Base-by-base conservation (phyloP, 2,329 filamentous ascomycete species). In the Diaporthe longicolla region DNA sequence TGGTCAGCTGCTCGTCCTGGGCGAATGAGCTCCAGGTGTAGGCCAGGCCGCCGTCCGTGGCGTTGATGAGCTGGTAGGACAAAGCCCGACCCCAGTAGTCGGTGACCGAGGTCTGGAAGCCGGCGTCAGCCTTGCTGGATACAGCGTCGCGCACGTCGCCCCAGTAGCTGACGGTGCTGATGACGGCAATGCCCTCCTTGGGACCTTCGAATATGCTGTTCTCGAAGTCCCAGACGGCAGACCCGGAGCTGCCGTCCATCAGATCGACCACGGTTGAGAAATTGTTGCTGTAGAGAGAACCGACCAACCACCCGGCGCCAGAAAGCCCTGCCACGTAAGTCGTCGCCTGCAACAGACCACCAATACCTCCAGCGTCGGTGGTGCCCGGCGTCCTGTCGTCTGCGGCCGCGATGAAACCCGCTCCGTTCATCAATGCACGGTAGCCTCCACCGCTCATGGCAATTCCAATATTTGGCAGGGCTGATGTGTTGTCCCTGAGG, bases 11-110 rank as follows among this genome's bases (percentile, higher is more conserved):
- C 59, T 82, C 80, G 81, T 79, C 84, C 82, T 75, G 82, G 83
- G 81, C 85, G 78, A 87, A 86, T 4, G 94, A 97, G 4, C 94
- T 97, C 85, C 92, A 97, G 5, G 95, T 98, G 79, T 93, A 95
- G 19, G 86, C 87, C 19, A 93, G 90, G 0, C 94, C 95, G 52
- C 95, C 95, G 75, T 93, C 84, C 1, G 87, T 88, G 8, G 90
- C 93, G 80, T 96, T 93, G 80, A 98, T 89, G 63, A 98, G 89
- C 84, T 98, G 95, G 83, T 93, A 97, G 1, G 92, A 92, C n/a
- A 98, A 87, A 61, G 94, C 94, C 73, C 95, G 93, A 37, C 94
- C 94, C 93, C 95, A 97, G 82, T 95, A 95, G 84, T 98, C 95
- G 0, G 95, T 98, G 73, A 98, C 87, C 11, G 94, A 93, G 4